Conservation (phyloP, 768 basidiomycete genomes). For the Xerocomus potaroensis region DNA sequence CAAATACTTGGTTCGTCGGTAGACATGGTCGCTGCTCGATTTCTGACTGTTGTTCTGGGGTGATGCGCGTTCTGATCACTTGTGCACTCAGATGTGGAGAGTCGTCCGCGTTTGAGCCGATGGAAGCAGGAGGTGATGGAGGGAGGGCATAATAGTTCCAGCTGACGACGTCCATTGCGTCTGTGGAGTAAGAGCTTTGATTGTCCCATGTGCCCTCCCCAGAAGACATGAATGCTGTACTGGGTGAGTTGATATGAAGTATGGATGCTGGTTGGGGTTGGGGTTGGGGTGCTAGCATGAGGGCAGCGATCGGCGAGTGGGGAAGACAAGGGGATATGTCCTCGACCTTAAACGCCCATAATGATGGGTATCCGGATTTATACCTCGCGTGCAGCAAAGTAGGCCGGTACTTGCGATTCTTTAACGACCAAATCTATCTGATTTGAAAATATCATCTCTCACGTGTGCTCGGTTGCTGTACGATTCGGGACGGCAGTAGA, state of each 20-base stretch:
- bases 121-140: conserved; percentile 46
- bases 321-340: conserved; percentile 18
- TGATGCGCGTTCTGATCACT: conserved; percentile 50
- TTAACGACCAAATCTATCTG: conserved; percentile 32
- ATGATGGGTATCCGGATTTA: conserved; percentile 25
- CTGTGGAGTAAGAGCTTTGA: conserved; percentile 34
- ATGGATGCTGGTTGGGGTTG: conserved; percentile 39
- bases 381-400: conserved; percentile 29
- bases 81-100: conserved; percentile 43
- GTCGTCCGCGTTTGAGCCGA: conserved; percentile 39
- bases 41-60: conserved; percentile 41
- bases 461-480: conserved; percentile 31
- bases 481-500: conserved; percentile 23
- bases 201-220: conserved; percentile 48
- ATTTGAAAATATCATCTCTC: conserved; percentile 31
- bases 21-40: conserved; percentile 52
- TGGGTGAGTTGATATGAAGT: conserved; percentile 54
- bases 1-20: conserved; percentile 71
- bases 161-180: conserved; percentile 37
- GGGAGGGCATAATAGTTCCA: conserved; percentile 48
- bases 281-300: conserved; percentile 14
- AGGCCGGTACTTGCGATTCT: conserved; percentile 21
- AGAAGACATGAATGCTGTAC: conserved; percentile 50
- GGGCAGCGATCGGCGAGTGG: conserved; percentile 8
- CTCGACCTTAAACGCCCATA: conserved; percentile 17